A percentile compares a stretch with the other conserved stretches of the same genome.
These are phyloP conservation scores for Naganishia onofrii DNA, from an alignment of 768 basidiomycete species.

Conservation along the genomic window DNA sequence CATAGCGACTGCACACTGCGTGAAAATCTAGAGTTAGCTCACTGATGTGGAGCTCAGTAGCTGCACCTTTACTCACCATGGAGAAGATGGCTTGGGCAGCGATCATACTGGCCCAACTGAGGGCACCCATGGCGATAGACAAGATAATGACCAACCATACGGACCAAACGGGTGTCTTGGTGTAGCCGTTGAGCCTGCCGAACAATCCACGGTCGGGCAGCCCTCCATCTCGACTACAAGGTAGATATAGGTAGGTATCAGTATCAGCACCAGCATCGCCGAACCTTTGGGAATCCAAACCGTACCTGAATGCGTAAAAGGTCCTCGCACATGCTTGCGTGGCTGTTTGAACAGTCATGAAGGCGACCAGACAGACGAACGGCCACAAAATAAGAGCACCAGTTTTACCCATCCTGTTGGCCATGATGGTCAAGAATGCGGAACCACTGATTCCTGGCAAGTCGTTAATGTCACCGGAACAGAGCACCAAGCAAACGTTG, in stretches of 20 bases:
- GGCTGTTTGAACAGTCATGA: conserved; percentile 73
- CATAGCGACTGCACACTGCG: conserved; percentile 42
- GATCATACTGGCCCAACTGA: conserved; percentile 72
- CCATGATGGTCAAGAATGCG: conserved; percentile 77
- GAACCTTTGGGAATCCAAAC: conserved; percentile 46
- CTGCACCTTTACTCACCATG: conserved; percentile 48
- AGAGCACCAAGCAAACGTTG: conserved; percentile 81
- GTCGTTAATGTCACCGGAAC: conserved; percentile 61
- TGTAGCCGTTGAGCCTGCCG: conserved; percentile 63
- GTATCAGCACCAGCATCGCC: not conserved
- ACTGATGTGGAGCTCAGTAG: not conserved
- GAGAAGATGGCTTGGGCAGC: conserved; percentile 80
- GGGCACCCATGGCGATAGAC: conserved; percentile 61
- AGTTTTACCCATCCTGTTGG: conserved; percentile 68
- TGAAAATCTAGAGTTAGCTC: not conserved
- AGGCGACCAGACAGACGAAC: conserved; percentile 64
- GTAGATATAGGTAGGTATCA: not conserved
- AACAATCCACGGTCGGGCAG: conserved; percentile 78
- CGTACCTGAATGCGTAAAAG: conserved; percentile 66
- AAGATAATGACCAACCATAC: conserved; percentile 71
- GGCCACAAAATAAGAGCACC: conserved; percentile 75
- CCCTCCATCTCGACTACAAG: conserved; percentile 53
- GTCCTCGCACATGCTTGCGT: conserved; percentile 79
- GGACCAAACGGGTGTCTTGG: conserved; percentile 72
- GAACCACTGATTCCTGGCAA: conserved; percentile 70